These are phyloP conservation scores for Monosporascus cannonballus DNA, from an alignment of 2,329 filamentous ascomycete species.

Conservation along the genomic window DNA sequence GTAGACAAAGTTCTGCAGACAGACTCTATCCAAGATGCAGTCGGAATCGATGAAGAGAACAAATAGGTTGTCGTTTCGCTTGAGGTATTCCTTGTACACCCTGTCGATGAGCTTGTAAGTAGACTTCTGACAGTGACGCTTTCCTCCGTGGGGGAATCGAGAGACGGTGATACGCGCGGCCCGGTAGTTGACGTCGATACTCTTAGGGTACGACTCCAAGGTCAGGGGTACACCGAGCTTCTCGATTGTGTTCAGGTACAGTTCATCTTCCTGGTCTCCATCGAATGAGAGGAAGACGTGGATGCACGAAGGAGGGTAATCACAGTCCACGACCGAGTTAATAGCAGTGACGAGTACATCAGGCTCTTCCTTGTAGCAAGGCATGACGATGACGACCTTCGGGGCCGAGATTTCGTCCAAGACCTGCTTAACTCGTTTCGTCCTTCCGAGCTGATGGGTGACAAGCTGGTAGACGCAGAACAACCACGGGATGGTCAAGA, in stretches of 20 bases:
- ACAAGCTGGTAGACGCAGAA: constrained; percentile 90
- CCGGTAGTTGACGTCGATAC: constrained; percentile 84
- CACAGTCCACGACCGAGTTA: constrained; percentile 87
- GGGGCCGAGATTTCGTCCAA: constrained; percentile 82
- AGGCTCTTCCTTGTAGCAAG: constrained; percentile 88
- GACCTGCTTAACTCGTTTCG: constrained; percentile 74
- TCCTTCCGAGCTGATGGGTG: constrained; percentile 77
- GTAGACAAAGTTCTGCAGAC: constrained; percentile 95
- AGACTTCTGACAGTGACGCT: constrained; percentile 86
- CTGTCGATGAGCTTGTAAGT: constrained; percentile 92
- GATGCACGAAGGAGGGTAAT: constrained; percentile 86
- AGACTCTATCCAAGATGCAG: constrained; percentile 85
- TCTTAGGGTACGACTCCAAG: constrained; percentile 74
- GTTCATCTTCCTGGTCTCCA: constrained; percentile 79
- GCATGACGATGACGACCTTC: constrained; percentile 95
- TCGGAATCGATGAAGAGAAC: constrained; percentile 97
- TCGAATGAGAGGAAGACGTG: constrained; percentile 96
- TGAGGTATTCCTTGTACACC: constrained; percentile 81
- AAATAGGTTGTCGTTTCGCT: constrained; percentile 85
- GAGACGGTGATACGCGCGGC: constrained; percentile 83
- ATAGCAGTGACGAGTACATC: constrained; percentile 78
- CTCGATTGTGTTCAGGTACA: constrained; percentile 81
- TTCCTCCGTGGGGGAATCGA: constrained; percentile 87
- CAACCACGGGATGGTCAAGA: constrained; percentile 84
- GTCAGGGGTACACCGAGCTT: constrained; percentile 76